phyloP scores from a whole-genome alignment of 2,329 filamentous ascomycete species.

The Uncinocarpus reesii region DNA sequence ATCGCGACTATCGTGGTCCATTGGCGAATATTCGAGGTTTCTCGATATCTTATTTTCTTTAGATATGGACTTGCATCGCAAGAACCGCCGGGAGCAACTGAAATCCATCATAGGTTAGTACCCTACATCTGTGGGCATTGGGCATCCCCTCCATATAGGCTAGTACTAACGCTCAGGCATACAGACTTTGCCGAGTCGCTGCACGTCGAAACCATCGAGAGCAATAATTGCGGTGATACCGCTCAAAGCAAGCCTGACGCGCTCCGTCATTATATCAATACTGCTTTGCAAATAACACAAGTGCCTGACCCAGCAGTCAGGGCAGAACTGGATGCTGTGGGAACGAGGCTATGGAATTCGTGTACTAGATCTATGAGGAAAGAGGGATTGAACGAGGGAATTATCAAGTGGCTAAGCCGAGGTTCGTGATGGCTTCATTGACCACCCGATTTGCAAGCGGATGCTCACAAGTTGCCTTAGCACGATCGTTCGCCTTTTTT shows the following conservation, averaged over 20 bases:
- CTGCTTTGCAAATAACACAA: conserved; percentile 13
- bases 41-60: not conserved
- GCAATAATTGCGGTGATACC: not conserved
- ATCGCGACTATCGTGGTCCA: no score
- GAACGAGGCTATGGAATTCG: conserved; percentile 32
- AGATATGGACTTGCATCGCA: not conserved
- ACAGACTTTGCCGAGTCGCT: conserved; percentile 11
- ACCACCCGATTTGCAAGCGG: not conserved
- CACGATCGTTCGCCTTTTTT: conserved; percentile 54
- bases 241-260: not conserved
- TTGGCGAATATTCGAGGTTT: not conserved
- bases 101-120: conserved; percentile 5
- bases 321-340: conserved; percentile 24
- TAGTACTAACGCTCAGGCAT: not conserved
- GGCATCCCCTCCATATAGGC: not conserved
- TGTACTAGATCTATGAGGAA: conserved; percentile 22
- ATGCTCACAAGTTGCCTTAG: conserved; percentile 18
- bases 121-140: not conserved
- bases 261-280: conserved; percentile 19
- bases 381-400: conserved; percentile 11
- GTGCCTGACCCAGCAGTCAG: conserved; percentile 12
- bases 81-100: conserved; percentile 1
- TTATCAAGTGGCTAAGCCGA: conserved; percentile 16
- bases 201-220: not conserved
- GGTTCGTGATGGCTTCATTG: conserved; percentile 14